These are phyloP conservation scores for Blastocrithidia nonstop DNA, from an alignment of 208 protist species.

Conservation along the genomic window DNA sequence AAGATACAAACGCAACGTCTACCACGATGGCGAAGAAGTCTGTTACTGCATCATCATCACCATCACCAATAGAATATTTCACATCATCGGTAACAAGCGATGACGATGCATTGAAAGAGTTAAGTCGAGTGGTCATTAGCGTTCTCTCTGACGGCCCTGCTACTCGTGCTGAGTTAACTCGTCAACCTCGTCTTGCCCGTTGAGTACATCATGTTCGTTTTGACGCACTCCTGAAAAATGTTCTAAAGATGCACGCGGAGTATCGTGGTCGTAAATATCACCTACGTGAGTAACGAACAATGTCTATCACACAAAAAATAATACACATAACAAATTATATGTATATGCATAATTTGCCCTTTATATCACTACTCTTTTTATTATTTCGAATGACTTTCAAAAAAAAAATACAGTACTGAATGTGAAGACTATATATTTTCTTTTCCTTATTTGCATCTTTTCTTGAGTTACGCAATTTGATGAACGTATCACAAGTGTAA, in stretches of 20 bases:
- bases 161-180: conserved; percentile 18
- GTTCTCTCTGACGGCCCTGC: conserved; percentile 15
- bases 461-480: too few species aligned
- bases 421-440: too few species aligned
- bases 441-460: too few species aligned
- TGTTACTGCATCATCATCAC: not conserved
- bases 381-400: too few species aligned
- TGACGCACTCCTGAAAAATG: conserved; percentile 29
- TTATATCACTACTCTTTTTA: too few species aligned
- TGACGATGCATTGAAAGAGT: conserved; percentile 13
- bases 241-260: conserved; percentile 33
- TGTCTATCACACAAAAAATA: not conserved
- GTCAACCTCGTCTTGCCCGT: conserved; percentile 15
- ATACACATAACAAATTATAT: not conserved
- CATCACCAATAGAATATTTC: not conserved
- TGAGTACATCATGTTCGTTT: conserved; percentile 20
- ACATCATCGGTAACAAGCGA: conserved; percentile 3
- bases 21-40: not conserved
- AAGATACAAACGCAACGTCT: not conserved
- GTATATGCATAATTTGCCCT: not conserved
- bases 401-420: too few species aligned
- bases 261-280: conserved; percentile 44
- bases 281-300: conserved; percentile 17
- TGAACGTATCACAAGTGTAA: too few species aligned
- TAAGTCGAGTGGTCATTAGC: conserved; percentile 27